Conservation (phyloP, 768 basidiomycete species). For the Lactarius indigo region DNA sequence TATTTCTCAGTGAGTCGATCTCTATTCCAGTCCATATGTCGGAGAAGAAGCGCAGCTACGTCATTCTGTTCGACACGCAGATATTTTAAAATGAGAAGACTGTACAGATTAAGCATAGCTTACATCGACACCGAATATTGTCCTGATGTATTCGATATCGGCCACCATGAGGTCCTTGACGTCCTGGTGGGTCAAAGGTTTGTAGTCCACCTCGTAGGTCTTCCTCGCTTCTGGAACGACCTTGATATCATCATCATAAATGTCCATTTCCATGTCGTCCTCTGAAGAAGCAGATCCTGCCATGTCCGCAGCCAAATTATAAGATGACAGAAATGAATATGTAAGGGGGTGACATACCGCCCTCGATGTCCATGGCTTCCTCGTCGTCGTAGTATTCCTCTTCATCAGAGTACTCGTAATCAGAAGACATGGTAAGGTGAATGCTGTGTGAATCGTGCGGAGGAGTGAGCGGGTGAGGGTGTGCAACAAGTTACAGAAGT, state of each 20-base stretch:
- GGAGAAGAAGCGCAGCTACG: constrained; percentile 73
- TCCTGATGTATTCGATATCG: constrained; percentile 83
- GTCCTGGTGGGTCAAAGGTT: constrained; percentile 64
- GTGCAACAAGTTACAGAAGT: constrained; percentile 2
- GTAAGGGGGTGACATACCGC: constrained; percentile 37
- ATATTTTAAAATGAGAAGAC: background rate
- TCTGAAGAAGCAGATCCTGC: constrained; percentile 44
- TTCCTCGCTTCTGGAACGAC: constrained; percentile 50
- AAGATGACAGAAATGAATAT: constrained; percentile 26
- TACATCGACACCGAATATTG: constrained; percentile 87
- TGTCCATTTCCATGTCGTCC: constrained; percentile 70
- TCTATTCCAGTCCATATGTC: constrained; percentile 91
- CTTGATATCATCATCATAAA: constrained; percentile 60
- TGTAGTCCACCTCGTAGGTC: constrained; percentile 85
- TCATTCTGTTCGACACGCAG: constrained; percentile 42
- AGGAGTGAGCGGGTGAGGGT: constrained; percentile 4
- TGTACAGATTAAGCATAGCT: constrained; percentile 34
- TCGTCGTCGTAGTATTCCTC: constrained; percentile 71
- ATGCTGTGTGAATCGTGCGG: constrained; percentile 9
- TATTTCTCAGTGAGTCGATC: constrained; percentile 95
- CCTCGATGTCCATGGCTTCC: constrained; percentile 59
- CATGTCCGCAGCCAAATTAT: constrained; percentile 12
- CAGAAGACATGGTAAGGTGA: constrained; percentile 48
- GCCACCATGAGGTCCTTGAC: constrained; percentile 75
- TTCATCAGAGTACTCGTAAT: constrained; percentile 69